phyloP scores from a whole-genome alignment of 1,284 basidiomycete genomes.

The Ganoderma lucidum region DNA sequence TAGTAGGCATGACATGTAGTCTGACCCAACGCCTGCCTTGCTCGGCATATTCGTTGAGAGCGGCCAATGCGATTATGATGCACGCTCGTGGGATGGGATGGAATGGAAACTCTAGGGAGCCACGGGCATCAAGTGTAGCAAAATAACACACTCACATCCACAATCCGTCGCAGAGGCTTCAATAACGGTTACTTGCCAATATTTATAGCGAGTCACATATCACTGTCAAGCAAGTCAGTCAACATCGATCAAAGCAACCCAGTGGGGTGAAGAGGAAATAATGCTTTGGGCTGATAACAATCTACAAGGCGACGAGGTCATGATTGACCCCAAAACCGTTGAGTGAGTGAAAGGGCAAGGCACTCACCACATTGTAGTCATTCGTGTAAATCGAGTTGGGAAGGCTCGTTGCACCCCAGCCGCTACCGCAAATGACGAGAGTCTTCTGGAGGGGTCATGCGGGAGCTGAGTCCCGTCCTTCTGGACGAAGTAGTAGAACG shows the following conservation, averaged over 20 bases:
- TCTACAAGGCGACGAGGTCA: constrained; percentile 47
- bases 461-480: constrained; percentile 87
- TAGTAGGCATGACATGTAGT: no score
- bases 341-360: constrained; percentile 28
- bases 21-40: no score
- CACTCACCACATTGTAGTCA: constrained; percentile 92
- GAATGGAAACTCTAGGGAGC: background rate
- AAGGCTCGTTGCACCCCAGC: constrained; percentile 95
- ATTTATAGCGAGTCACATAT: constrained; percentile 96
- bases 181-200: constrained; percentile 86
- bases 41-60: no score
- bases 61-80: no score
- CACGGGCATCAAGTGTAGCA: background rate
- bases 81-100: no score
- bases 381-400: constrained; percentile 90
- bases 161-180: constrained; percentile 92
- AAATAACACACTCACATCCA: constrained; percentile 67
- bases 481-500: constrained; percentile 83
- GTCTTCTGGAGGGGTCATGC: constrained; percentile 90
- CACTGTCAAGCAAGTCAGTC: constrained; percentile 44
- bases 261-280: constrained; percentile 98
- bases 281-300: constrained; percentile 95
- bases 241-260: background rate
- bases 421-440: constrained; percentile 92
- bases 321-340: background rate